Base-by-base conservation (phyloP, 1,139 yeast genomes). In the Yamadazyma pseudoaaseri region DNA sequence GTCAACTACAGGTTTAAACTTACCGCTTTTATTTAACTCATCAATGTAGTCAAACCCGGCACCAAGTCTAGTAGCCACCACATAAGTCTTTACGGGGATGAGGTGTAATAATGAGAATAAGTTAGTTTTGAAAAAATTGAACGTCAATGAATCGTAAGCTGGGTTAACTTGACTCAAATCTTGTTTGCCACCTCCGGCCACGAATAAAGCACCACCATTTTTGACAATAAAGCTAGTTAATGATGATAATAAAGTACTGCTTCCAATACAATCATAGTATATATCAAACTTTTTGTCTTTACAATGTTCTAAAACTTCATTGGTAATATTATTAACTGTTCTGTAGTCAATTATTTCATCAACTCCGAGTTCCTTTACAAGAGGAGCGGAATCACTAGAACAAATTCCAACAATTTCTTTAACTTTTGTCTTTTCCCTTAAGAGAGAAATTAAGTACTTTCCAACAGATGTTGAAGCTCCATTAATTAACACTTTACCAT, bases 381-480 rank as follows among this genome's bases (percentile, higher is more conserved):
- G 47, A 3, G 59, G 68, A 7, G 58, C 57, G 12, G 81, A 54
- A 20, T 37, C 38, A 2, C 46, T 31, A 0, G 68, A 62, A 42
- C 65, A 58, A 6, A 60, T 65, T 2, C 67, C 73, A 2, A 73
- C 74, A 8, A 80, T 62, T 34, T 70, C 68, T 26, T 54, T 54
- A 3, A 75, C 70, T 3, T 69, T 60, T 6, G 37, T 31, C 41
- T 65, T 72, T 37, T 62, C 54, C 43, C 74, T 79, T 15, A 80
- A 71, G 16, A 84, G 48, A 51, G 81, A 87, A 18, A 79, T 64
- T 3, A 73, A 70, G 58, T 65, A 72, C 39, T 77, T 56, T 2
- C 92, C 95, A 5, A 83, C 84, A n/a, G 81, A 65, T 1, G 94
- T 76, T 4, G 86, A 77, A 10, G 84, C 92, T 27, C 95, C 95